Conservation (phyloP, 2,329 filamentous ascomycete genomes). For the Tolypocladium endophyticum region DNA sequence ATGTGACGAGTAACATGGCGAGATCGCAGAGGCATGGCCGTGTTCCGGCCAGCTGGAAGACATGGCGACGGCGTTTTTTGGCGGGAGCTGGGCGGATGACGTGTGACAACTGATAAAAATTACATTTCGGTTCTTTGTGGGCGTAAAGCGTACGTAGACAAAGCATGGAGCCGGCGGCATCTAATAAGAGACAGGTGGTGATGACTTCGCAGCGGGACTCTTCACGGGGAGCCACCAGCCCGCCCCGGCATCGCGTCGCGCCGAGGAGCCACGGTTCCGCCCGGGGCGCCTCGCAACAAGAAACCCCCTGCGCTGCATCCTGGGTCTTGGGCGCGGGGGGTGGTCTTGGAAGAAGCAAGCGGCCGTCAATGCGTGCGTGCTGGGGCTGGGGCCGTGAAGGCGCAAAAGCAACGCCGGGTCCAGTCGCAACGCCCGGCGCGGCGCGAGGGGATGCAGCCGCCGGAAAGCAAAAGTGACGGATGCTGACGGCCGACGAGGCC, state of each 20-base stretch:
- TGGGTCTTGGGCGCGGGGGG: not conserved
- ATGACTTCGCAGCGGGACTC: not conserved
- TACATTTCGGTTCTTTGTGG: not conserved
- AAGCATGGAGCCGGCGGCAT: not conserved
- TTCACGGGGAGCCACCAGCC: not conserved
- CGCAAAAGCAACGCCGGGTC: not conserved
- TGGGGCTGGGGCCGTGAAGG: not conserved
- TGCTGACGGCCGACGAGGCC: too few relatives aligned
- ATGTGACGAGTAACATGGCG: slow-evolving; percentile 10
- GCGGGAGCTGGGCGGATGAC: not conserved
- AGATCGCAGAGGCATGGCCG: not conserved
- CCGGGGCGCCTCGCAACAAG: not conserved
- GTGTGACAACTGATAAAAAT: not conserved
- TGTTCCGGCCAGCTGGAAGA: not conserved
- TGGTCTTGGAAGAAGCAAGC: not conserved
- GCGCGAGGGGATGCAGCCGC: not conserved
- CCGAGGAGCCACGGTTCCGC: not conserved
- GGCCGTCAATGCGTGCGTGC: not conserved
- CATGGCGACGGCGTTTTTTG: not conserved
- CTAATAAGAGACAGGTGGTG: not conserved
- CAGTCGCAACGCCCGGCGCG: not conserved
- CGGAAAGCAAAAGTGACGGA: not conserved
- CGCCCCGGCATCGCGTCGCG: not conserved
- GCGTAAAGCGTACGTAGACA: too few relatives aligned
- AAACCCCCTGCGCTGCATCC: not conserved